Conservation (phyloP, 192 early-diverging fungal genomes). For the Diversispora eburnea region DNA sequence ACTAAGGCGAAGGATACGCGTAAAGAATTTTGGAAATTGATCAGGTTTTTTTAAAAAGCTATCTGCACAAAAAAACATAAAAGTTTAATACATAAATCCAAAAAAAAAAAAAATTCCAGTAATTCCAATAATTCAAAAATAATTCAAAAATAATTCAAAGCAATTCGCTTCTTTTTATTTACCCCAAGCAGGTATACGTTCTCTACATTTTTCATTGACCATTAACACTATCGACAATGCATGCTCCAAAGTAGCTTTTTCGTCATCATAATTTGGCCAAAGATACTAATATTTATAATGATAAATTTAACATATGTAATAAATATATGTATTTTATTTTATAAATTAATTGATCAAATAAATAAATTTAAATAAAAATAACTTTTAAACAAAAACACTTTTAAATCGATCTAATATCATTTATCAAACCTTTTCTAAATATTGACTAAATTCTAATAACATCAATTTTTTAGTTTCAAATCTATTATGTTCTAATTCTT, state of each 20-base stretch:
- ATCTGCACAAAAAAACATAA: constrained; percentile 27
- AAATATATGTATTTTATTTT: too few relatives aligned
- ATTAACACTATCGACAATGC: constrained; percentile 78
- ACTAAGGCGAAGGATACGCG: constrained; percentile 46
- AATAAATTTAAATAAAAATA: not conserved
- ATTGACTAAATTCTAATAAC: constrained; percentile 73
- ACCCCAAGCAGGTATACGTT: constrained; percentile 63
- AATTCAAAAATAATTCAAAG: too few relatives aligned
- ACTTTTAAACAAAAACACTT: not conserved
- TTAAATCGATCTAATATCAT: not conserved
- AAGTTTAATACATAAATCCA: not conserved
- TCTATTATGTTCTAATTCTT: constrained; percentile 48
- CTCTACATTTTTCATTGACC: constrained; percentile 87
- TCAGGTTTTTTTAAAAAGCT: constrained; percentile 39
- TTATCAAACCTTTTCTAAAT: constrained; percentile 62
- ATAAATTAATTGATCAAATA: not conserved
- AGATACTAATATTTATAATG: constrained; percentile 57
- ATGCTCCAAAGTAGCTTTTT: constrained; percentile 47
- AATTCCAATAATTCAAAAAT: not conserved
- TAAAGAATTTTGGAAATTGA: constrained; percentile 60
- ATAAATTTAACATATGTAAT: not conserved
- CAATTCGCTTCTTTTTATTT: constrained; percentile 10
- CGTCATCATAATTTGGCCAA: constrained; percentile 65
- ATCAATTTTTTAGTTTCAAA: constrained; percentile 61
- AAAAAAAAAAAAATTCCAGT: not conserved